Percentiles rank a stretch among this genome's conserved stretches.
phyloP scores from a whole-genome alignment of 148 eudicot species.

The Heliamphora exappendiculata region DNA sequence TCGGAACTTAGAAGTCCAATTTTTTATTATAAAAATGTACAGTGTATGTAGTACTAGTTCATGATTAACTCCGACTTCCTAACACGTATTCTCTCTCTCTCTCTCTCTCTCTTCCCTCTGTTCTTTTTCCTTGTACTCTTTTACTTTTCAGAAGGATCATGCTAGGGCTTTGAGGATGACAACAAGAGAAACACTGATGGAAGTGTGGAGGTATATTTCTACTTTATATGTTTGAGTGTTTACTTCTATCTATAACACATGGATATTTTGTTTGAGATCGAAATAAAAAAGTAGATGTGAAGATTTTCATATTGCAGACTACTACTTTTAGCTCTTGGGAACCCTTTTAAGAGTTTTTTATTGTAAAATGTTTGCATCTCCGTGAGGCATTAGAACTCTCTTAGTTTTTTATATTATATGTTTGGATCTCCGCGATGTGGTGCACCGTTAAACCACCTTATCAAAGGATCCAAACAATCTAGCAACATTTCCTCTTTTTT shows the following conservation, averaged over 20 bases:
- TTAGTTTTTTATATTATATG: no score
- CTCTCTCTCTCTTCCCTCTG: neutral
- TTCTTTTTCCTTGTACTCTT: conserved; percentile 1
- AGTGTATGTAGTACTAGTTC: neutral
- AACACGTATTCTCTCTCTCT: neutral
- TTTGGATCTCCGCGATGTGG: no score
- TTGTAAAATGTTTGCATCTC: neutral
- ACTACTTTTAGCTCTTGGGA: neutral
- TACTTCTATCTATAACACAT: neutral
- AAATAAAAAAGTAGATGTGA: neutral
- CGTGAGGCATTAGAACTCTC: neutral
- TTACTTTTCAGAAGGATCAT: conserved; percentile 67
- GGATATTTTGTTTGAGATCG: neutral
- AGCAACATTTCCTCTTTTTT: no score
- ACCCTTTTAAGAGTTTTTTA: neutral
- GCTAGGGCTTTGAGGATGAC: conserved; percentile 71
- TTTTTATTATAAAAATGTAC: no score
- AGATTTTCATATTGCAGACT: neutral
- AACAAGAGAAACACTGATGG: conserved; percentile 68
- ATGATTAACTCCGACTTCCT: neutral
- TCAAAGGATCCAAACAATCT: no score
- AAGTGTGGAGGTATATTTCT: conserved; percentile 77
- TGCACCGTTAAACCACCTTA: no score
- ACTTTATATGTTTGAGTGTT: neutral
- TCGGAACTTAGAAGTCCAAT: neutral